Percentiles rank a stretch among this genome's conserved stretches.
These are phyloP conservation scores for Ceratobasidium theobromae DNA, from an alignment of 1,284 basidiomycete species.

Conservation along the genomic window DNA sequence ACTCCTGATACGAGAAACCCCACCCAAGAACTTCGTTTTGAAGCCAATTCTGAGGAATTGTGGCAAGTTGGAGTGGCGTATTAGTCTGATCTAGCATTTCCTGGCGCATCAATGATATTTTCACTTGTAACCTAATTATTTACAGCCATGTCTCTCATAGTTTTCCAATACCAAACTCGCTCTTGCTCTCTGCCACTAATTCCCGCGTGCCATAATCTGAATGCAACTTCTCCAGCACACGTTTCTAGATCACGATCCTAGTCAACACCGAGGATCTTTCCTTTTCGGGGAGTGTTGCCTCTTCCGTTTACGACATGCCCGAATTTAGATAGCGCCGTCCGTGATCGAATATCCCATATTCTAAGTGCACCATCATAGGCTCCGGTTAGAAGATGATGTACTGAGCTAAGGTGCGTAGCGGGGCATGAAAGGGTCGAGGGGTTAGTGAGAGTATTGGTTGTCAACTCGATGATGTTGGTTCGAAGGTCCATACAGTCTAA, in stretches of 20 bases:
- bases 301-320: slow-evolving; percentile 21
- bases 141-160: not conserved
- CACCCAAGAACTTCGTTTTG: too few relatives aligned
- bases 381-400: slow-evolving; percentile 73
- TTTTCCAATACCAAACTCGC: not conserved
- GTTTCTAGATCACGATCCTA: slow-evolving; percentile 56
- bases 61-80: slow-evolving; percentile 29
- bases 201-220: slow-evolving; percentile 32
- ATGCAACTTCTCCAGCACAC: slow-evolving; percentile 33
- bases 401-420: slow-evolving; percentile 56
- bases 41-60: not conserved
- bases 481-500: slow-evolving; percentile 72
- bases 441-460: slow-evolving; percentile 53
- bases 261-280: slow-evolving; percentile 61
- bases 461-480: slow-evolving; percentile 3
- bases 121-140: not conserved
- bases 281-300: slow-evolving; percentile 32
- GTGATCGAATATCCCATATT: slow-evolving; percentile 83
- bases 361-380: slow-evolving; percentile 81
- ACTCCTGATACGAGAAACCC: not conserved
- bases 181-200: slow-evolving; percentile 22
- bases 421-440: slow-evolving; percentile 75
- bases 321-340: slow-evolving; percentile 66
- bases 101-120: not conserved
- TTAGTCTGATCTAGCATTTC: too few relatives aligned